phyloP scores from a whole-genome alignment of 345 rosid genomes.

The Citrus maxima region DNA sequence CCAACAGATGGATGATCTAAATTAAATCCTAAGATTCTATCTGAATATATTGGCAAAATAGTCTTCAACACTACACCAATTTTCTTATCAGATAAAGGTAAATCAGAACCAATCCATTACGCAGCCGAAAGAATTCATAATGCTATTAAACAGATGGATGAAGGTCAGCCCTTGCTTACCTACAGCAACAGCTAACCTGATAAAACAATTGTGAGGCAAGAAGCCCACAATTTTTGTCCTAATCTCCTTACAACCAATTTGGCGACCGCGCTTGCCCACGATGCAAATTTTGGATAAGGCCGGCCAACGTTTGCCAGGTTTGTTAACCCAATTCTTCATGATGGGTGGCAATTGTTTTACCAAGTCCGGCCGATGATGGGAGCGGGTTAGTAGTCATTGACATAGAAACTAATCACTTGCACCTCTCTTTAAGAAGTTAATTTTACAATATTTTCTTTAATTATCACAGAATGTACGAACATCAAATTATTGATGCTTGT shows the following conservation, averaged over 20 bases:
- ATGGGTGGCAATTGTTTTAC: conserved; percentile 37
- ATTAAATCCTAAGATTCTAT: conserved; percentile 23
- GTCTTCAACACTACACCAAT: background rate
- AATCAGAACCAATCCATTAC: background rate
- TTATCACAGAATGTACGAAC: too few species aligned
- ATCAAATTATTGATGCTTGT: too few species aligned
- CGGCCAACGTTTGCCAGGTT: conserved; percentile 46
- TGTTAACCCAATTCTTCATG: conserved; percentile 15
- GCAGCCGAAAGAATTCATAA: background rate
- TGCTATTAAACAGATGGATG: conserved; percentile 24
- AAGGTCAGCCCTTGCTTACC: conserved; percentile 40
- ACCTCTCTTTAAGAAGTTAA: too few species aligned
- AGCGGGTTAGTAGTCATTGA: conserved; percentile 40
- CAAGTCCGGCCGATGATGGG: conserved; percentile 42
- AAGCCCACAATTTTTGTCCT: conserved; percentile 44
- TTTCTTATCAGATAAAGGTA: background rate
- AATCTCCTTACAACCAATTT: conserved; percentile 56
- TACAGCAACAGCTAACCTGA: conserved; percentile 18
- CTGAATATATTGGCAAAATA: background rate
- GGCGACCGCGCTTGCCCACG: conserved; percentile 42
- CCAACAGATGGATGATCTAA: conserved; percentile 34
- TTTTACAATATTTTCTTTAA: conserved; percentile 8
- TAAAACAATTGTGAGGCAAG: conserved; percentile 20
- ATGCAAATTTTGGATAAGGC: conserved; percentile 60
- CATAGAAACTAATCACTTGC: conserved; percentile 40